Evolutionary conservation across 306 rosid species (phyloP), one percentile per base, ranked within the genome.

Genomic region (Begonia masoniana): DNA sequence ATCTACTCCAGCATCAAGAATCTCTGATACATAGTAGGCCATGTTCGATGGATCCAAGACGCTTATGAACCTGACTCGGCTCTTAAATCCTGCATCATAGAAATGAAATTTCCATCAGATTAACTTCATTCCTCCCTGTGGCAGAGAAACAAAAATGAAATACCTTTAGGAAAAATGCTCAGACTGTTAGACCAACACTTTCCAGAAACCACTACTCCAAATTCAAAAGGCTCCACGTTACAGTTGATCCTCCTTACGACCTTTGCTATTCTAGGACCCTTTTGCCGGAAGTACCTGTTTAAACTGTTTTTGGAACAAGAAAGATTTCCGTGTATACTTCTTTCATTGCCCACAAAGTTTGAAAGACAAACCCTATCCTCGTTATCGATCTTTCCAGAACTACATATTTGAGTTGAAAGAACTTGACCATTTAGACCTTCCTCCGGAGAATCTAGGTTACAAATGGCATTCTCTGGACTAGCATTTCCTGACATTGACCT

Each of bases 251-350:
- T 81, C 64, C 99, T 75, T 21, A 92, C 95, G 49, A 91, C 88
- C 83, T 86, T 91, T 35, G 99, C 99, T 58, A 92, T 86, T 11
- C 99, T 94, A 57, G 96, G 99, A 66, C 96, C 99, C 78, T 83
- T 91, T 70, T 81, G 99, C 59, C 88, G 83, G 59, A 63, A 58
- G 64, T 57, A 58, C 56, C 86, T 66, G 60, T 80, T 85, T 70
- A 74, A 43, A 72, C 73, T 81, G 64, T 76, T 77, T 70, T 52
- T 74, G 59, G 78, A 56, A 56, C 84, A 69, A 46, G 92, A 77
- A 15, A 75, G 35, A 41, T 64, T 81, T 65, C 76, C 92, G 19
- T 55, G 62, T 19, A 61, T 54, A 66, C 78, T 62, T 76, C 73
- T 80, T 54, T 62, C 68, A 67, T 67, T 58, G 43, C 78, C 88